A percentile compares a stretch with the other conserved stretches of the same genome.
Conservation (phyloP, 768 basidiomycete species). For the Suillus alpinus region DNA sequence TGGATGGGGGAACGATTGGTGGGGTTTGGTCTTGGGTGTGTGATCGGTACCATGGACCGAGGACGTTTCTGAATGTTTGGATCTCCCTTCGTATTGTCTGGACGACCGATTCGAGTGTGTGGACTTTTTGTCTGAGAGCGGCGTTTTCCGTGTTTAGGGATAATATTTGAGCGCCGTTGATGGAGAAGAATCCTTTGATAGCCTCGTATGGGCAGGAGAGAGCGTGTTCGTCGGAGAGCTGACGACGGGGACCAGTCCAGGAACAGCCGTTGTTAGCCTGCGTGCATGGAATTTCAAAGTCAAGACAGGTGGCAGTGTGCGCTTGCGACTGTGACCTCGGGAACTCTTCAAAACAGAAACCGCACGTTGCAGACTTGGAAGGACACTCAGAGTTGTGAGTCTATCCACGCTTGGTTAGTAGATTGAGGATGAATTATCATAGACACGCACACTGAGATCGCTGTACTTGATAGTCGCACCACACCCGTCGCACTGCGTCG, state of each 20-base stretch:
- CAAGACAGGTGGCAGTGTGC: conserved; percentile 40
- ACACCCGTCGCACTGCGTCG: conserved; percentile 40
- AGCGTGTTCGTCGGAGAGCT: conserved; percentile 36
- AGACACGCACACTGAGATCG: conserved; percentile 37
- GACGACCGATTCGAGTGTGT: conserved; percentile 55
- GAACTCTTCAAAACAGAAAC: conserved; percentile 38
- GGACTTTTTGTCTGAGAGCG: conserved; percentile 55
- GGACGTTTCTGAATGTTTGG: conserved; percentile 45
- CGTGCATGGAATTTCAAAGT: conserved; percentile 37
- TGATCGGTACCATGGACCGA: conserved; percentile 64
- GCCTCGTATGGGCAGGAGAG: conserved; percentile 54
- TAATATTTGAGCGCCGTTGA: conserved; percentile 38
- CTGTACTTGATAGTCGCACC: conserved; percentile 30
- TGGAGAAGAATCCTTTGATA: conserved; percentile 56
- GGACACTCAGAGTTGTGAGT: conserved; percentile 39
- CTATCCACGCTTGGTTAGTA: conserved; percentile 23
- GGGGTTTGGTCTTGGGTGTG: conserved; percentile 25
- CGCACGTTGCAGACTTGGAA: conserved; percentile 35
- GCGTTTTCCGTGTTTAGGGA: conserved; percentile 62
- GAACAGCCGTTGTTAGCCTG: conserved; percentile 52
- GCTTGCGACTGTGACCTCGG: conserved; percentile 30
- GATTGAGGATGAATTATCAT: conserved; percentile 2
- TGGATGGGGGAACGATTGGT: conserved; percentile 10
- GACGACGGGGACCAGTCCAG: conserved; percentile 46
- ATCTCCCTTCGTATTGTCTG: conserved; percentile 56